Evolutionary conservation across 2,329 filamentous ascomycete species (phyloP), one percentile per base, ranked within the genome.

Genomic region (Volutella citrinella): DNA sequence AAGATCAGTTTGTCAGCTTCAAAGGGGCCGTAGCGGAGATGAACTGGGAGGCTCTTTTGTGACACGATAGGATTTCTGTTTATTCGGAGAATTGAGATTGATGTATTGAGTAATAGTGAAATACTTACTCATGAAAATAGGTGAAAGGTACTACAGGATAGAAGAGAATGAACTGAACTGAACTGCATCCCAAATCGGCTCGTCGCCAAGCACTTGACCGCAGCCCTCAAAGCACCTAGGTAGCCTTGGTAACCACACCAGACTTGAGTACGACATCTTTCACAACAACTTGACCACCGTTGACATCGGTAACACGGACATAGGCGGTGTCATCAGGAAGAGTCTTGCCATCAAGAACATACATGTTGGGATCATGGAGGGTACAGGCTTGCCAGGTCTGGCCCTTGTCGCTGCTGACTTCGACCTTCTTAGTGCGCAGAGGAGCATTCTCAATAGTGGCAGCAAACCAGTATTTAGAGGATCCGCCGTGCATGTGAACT

Each of bases 401-500:
- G 8, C 29, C 29, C 13, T 31, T 10, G 11, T 31, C 29, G 6
- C 19, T 17, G 29, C 29, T 31, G 5, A 31, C 29, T 12, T 31
- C 29, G 15, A 31, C 14, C 10, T 11, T 31, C 5, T 4, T 9
- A 6, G 29, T 31, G 6, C 29, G n/a, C 9, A 23, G 29, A 9
- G 20, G 29, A 7, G 29, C 29, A 16, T 31, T 31, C 13, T 31
- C 20, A 2, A 31, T 21, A 10, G 29, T 31, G 7, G 29, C 29
- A 1, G 29, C 29, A 16, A 31, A 31, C 29, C 29, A 31, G 20
- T 31, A 31, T 12, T 31, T 31, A 15, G 29, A 31, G 5, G 29
- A 14, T n/a, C 29, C 29, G 14, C 15, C 15, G 19, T 31, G 29
- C 29, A 31, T 31, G 20, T 31, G 29, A 31, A 31, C 24, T 21